Conservation (phyloP, 1,139 yeast species). For the Debaryomyces robertsiae region DNA sequence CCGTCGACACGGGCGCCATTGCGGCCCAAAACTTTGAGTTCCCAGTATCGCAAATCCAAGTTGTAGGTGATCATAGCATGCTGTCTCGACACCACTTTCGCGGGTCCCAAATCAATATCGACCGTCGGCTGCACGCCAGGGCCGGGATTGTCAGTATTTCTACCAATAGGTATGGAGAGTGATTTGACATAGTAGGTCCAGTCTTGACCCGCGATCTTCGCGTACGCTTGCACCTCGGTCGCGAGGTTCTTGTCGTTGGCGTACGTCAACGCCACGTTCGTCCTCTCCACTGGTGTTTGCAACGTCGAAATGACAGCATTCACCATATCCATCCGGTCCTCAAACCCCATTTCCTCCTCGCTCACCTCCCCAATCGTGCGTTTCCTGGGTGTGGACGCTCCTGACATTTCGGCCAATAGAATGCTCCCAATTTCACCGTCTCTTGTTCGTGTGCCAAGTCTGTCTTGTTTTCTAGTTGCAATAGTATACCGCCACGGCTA, state of each 20-base stretch:
- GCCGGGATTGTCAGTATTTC: constrained; percentile 66
- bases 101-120: constrained; percentile 94
- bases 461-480: constrained; percentile 1
- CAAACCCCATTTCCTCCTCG: constrained; percentile 34
- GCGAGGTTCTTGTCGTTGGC: constrained; percentile 75
- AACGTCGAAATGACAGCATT: constrained; percentile 55
- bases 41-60: constrained; percentile 79
- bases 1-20: constrained; percentile 93
- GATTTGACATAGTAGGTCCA: constrained; percentile 95
- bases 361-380: constrained; percentile 27
- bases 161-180: constrained; percentile 77
- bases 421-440: constrained; percentile 1
- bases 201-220: constrained; percentile 87
- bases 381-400: constrained; percentile 33
- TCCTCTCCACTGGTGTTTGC: constrained; percentile 50
- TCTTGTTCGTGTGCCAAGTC: too few relatives aligned
- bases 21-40: constrained; percentile 76
- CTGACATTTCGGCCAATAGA: constrained; percentile 20
- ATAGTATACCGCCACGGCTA: background rate
- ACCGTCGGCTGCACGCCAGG: constrained; percentile 33
- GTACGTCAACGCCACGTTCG: constrained; percentile 50
- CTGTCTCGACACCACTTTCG: constrained; percentile 88
- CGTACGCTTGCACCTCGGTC: constrained; percentile 92
- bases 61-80: constrained; percentile 88
- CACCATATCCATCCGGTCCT: constrained; percentile 54